Percentiles rank a stretch among this genome's conserved stretches.
Evolutionary conservation across 2,329 filamentous ascomycete species (phyloP).

Genomic region (Coniochaeta hoffmannii): DNA sequence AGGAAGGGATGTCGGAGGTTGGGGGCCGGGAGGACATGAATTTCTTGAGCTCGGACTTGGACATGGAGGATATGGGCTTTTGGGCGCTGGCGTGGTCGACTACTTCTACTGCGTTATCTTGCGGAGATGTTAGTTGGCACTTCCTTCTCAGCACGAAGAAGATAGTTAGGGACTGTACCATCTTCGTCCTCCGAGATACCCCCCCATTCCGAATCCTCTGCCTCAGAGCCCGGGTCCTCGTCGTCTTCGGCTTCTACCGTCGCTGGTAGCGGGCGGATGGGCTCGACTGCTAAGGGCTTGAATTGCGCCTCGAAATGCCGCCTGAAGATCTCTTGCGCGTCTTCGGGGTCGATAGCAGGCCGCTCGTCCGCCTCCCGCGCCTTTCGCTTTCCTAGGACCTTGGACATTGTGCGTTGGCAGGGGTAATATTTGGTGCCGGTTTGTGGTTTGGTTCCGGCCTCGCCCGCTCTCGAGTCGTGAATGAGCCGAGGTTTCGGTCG

Average conservation of each 20-base stretch:
- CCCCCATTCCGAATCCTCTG: conserved; percentile 41
- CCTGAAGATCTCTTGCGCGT: conserved; percentile 68
- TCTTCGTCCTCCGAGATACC: conserved; percentile 52
- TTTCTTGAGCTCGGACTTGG: conserved; percentile 64
- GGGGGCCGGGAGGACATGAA: conserved; percentile 62
- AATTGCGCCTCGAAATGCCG: conserved; percentile 86
- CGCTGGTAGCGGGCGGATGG: conserved; percentile 13
- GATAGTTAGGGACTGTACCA: conserved; percentile 7
- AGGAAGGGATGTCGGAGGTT: conserved; percentile 7
- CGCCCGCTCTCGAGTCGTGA: too few relatives aligned
- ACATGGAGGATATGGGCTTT: conserved; percentile 34
- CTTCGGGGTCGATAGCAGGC: conserved; percentile 26
- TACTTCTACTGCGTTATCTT: conserved; percentile 43
- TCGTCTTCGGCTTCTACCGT: conserved; percentile 21
- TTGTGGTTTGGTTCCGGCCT: too few relatives aligned
- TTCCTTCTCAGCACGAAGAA: neutral
- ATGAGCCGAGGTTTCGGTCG: too few relatives aligned
- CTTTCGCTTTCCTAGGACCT: conserved; percentile 2
- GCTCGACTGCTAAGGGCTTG: conserved; percentile 51
- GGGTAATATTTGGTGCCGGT: neutral
- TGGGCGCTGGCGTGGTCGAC: conserved; percentile 49
- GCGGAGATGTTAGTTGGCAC: conserved; percentile 1
- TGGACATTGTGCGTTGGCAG: neutral
- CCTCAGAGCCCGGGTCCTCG: conserved; percentile 19
- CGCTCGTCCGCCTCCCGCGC: conserved; percentile 2